Evolutionary conservation across 768 basidiomycete species (phyloP).

Genomic region (Tricholoma furcatifolium): DNA sequence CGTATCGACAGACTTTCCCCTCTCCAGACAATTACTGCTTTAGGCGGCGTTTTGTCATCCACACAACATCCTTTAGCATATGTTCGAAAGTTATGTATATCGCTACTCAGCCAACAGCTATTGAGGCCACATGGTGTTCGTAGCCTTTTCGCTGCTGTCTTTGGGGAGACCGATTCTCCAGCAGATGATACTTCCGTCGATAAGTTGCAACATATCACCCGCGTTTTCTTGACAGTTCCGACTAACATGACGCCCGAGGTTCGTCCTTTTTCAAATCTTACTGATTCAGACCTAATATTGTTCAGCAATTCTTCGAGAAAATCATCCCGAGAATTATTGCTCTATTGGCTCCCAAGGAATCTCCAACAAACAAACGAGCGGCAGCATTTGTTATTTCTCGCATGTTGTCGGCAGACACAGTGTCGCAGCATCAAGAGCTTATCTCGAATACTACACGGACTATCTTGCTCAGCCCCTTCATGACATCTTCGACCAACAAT

Average conservation of each 20-base stretch:
- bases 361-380: constrained; percentile 51
- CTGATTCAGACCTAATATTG: neutral
- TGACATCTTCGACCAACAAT: constrained; percentile 13
- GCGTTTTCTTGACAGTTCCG: constrained; percentile 64
- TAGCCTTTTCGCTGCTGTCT: constrained; percentile 67
- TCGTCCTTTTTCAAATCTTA: constrained; percentile 17
- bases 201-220: constrained; percentile 72
- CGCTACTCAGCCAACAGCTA: constrained; percentile 69
- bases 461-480: constrained; percentile 55
- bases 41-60: constrained; percentile 58
- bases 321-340: constrained; percentile 56
- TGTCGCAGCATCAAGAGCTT: constrained; percentile 23
- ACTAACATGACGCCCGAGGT: constrained; percentile 54
- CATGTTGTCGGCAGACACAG: constrained; percentile 45
- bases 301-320: constrained; percentile 59
- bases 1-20: constrained; percentile 52
- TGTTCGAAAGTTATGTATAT: constrained; percentile 55
- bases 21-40: constrained; percentile 60
- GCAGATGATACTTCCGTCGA: constrained; percentile 56
- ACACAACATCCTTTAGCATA: constrained; percentile 43
- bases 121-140: constrained; percentile 68
- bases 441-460: constrained; percentile 40
- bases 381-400: constrained; percentile 70
- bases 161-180: constrained; percentile 55
- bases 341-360: constrained; percentile 42